Conservation (phyloP, 2,329 filamentous ascomycete species). For the Calonectria montana region DNA sequence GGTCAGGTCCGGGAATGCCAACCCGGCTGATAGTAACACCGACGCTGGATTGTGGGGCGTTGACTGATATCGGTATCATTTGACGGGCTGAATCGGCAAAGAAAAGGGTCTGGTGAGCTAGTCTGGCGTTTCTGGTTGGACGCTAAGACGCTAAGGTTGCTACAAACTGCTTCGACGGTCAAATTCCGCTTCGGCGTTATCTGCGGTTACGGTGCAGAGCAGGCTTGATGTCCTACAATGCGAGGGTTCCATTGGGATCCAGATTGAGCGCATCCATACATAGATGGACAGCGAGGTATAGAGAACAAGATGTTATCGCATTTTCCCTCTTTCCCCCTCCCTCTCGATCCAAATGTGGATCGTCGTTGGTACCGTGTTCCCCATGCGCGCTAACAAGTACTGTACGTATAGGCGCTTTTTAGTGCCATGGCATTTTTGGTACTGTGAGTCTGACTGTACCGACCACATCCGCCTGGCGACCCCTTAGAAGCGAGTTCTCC, state of each 20-base stretch:
- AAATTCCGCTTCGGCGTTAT: conserved; percentile 13
- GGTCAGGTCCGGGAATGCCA: conserved; percentile 40
- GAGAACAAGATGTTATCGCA: background rate
- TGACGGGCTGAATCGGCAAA: conserved; percentile 37
- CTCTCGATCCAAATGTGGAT: background rate
- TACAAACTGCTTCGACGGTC: conserved; percentile 18
- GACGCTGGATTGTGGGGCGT: conserved; percentile 42
- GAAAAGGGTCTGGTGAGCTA: conserved; percentile 39
- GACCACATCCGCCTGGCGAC: background rate
- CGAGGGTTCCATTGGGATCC: background rate
- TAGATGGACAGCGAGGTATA: background rate
- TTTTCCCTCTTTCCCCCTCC: background rate
- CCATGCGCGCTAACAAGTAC: conserved; percentile 3
- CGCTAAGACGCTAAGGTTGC: conserved; percentile 37
- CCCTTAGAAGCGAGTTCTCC: background rate
- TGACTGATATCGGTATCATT: conserved; percentile 33
- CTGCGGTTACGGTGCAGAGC: background rate
- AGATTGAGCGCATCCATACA: background rate
- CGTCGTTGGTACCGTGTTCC: background rate
- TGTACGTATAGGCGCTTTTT: background rate
- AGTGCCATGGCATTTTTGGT: background rate
- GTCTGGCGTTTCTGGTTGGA: conserved; percentile 43
- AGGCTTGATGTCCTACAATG: background rate
- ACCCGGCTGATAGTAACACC: conserved; percentile 46
- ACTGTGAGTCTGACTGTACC: conserved; percentile 2